A percentile compares a stretch with the other conserved stretches of the same genome.
Conservation (phyloP, 805 yeast species). For the Vanderwaltozyma polyspora region DNA sequence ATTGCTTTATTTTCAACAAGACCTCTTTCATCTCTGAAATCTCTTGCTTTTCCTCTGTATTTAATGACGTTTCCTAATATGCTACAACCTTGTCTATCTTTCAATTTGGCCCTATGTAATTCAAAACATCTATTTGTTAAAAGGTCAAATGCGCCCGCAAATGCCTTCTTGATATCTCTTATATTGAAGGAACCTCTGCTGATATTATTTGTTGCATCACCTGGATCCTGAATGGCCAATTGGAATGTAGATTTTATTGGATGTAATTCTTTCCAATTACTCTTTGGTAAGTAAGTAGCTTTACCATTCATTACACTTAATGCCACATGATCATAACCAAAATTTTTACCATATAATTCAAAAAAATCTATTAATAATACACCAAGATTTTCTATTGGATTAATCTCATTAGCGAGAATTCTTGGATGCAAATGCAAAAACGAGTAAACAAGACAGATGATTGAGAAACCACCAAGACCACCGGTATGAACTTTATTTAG, state of each 20-base stretch:
- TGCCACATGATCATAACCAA: constrained; percentile 72
- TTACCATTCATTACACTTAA: constrained; percentile 48
- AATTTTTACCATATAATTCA: constrained; percentile 81
- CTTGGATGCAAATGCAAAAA: constrained; percentile 75
- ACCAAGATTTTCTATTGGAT: constrained; percentile 68
- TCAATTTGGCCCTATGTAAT: constrained; percentile 53
- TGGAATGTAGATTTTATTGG: constrained; percentile 38
- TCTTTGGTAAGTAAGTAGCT: constrained; percentile 50
- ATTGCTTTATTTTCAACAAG: constrained; percentile 52
- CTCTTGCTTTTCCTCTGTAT: constrained; percentile 62
- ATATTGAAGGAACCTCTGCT: constrained; percentile 77
- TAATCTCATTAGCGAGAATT: constrained; percentile 51
- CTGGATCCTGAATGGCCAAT: constrained; percentile 80
- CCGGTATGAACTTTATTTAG: constrained; percentile 86
- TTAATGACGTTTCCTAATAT: constrained; percentile 71
- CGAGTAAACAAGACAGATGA: constrained; percentile 77
- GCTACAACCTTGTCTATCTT: constrained; percentile 57
- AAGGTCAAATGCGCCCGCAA: constrained; percentile 78
- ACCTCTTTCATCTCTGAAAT: constrained; percentile 64
- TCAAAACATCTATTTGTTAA: constrained; percentile 66
- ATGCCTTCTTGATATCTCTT: constrained; percentile 68
- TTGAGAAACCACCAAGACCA: constrained; percentile 89
- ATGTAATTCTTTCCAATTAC: constrained; percentile 36
- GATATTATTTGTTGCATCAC: constrained; percentile 69
- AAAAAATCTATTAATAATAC: constrained; percentile 82